These are phyloP conservation scores for Diutina sp. DNA, from an alignment of 1,139 yeast genomes.

Conservation along the genomic window DNA sequence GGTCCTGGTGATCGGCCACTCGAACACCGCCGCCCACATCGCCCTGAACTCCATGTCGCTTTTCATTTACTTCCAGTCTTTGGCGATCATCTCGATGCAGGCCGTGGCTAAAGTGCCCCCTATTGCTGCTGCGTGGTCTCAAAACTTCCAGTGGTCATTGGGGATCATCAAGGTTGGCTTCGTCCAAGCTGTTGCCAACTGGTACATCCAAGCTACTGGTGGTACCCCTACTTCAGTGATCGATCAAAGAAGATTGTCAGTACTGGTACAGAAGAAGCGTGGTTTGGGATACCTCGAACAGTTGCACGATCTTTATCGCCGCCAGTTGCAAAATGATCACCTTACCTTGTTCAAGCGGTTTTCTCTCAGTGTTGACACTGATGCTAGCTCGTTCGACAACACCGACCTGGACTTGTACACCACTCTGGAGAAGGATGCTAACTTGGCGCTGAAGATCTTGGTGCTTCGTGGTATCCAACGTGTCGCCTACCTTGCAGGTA, in stretches of 20 bases:
- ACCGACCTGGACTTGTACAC: slow-evolving; percentile 34
- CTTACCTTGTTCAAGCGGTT: slow-evolving; percentile 16
- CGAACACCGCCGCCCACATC: slow-evolving; percentile 91
- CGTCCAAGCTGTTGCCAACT: slow-evolving; percentile 76
- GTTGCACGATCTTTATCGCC: neutral
- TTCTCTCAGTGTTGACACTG: slow-evolving; percentile 20
- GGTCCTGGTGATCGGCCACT: slow-evolving; percentile 78
- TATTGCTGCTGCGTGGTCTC: slow-evolving; percentile 97
- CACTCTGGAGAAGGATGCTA: slow-evolving; percentile 49
- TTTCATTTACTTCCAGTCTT: slow-evolving; percentile 85
- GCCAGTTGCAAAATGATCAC: neutral
- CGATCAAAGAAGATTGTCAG: slow-evolving; percentile 41
- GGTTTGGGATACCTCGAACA: slow-evolving; percentile 5
- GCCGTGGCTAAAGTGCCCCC: slow-evolving; percentile 92
- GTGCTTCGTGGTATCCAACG: slow-evolving; percentile 86
- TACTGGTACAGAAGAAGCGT: slow-evolving; percentile 65
- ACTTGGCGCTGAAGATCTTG: slow-evolving; percentile 49
- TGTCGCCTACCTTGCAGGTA: slow-evolving; percentile 72
- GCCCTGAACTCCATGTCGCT: slow-evolving; percentile 90
- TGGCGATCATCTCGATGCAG: slow-evolving; percentile 93
- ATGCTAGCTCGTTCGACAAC: slow-evolving; percentile 21
- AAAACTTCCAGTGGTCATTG: slow-evolving; percentile 92
- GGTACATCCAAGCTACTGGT: slow-evolving; percentile 97
- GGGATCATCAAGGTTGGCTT: slow-evolving; percentile 75
- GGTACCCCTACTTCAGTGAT: slow-evolving; percentile 73